These are phyloP conservation scores for Sugiyamaella japonica DNA, from an alignment of 1,139 yeast genomes.

Conservation along the genomic window DNA sequence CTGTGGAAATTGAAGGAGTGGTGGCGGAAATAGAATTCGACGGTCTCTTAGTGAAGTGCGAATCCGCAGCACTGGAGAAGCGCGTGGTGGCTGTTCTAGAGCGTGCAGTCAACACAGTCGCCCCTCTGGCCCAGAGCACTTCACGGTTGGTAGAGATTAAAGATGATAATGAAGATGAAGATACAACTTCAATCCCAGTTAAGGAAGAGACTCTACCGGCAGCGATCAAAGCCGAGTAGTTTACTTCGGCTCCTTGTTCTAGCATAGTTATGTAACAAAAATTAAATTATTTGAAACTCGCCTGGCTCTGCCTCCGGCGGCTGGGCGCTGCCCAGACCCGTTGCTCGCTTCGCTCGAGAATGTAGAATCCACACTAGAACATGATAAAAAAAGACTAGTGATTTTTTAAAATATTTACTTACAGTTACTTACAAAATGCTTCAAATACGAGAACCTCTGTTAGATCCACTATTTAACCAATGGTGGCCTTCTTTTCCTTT, in stretches of 20 bases:
- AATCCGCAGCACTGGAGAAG: conserved; percentile 73
- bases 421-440: no score
- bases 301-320: conserved; percentile 1
- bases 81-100: conserved; percentile 79
- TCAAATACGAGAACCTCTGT: not conserved
- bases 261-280: not conserved
- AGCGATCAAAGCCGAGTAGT: conserved; percentile 11
- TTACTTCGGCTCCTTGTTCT: not conserved
- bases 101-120: conserved; percentile 76
- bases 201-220: not conserved
- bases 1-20: conserved; percentile 66
- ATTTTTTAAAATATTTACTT: no score
- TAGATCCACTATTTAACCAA: not conserved
- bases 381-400: no score
- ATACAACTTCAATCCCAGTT: not conserved
- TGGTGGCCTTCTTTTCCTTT: conserved; percentile 9
- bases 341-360: not conserved
- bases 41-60: conserved; percentile 69
- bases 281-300: conserved; percentile 1
- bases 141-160: conserved; percentile 16
- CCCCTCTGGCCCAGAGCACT: conserved; percentile 57
- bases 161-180: conserved; percentile 9
- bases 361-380: no score
- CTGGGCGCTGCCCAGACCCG: not conserved
- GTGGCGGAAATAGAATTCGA: conserved; percentile 69